Evolutionary conservation across 1,284 basidiomycete species (phyloP), one percentile per base, ranked within the genome.

Genomic region (Apiotrichum siamense): DNA sequence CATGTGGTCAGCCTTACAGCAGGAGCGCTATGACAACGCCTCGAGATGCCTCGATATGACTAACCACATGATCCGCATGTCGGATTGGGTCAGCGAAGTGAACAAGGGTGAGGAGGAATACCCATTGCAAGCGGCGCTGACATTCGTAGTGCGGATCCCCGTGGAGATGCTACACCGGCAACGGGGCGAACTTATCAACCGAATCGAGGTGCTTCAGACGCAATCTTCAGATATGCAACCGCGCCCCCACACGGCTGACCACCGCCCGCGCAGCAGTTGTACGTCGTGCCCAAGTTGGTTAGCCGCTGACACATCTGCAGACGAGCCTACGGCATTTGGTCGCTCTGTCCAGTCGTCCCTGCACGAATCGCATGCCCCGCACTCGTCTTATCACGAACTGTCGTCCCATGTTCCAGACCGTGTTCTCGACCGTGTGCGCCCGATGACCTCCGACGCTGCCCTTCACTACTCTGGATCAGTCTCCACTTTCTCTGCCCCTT

Each of bases 51-150:
- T 69, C 3, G 66, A 70, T 27, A 55, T 62, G 21, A 58, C 62
- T 12, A 58, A 59, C 29, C 60, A 64, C 46, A 41, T 72, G 11
- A 45, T 65, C n/a, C 63, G 64, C 36, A 60, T 69, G 54, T 55
- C 55, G 10, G 61, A 60, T 10, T 49, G 38, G 52, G 21, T 49
- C 11, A 15, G 25, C 25, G 47, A 45, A 3, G 18, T 31, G 1
- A 33, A 29, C 35, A 43, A 40, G 4, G 33, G 33, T 11, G 18
- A 35, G 33, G 13, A 35, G 7, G 33, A 35, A 35, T 11, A 9
- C 15, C 10, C 29, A 31, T 31, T 15, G 29, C 13, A 11, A 35
- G 7, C 17, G 33, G 10, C 33, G 29, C 29, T 31, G 29, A 31
- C 33, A 7, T 11, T n/a, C 17, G 17, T n/a, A 35, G 33, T n/a